Conservation (phyloP, 1,284 basidiomycete species). For the Ceratobasidium sp. region DNA sequence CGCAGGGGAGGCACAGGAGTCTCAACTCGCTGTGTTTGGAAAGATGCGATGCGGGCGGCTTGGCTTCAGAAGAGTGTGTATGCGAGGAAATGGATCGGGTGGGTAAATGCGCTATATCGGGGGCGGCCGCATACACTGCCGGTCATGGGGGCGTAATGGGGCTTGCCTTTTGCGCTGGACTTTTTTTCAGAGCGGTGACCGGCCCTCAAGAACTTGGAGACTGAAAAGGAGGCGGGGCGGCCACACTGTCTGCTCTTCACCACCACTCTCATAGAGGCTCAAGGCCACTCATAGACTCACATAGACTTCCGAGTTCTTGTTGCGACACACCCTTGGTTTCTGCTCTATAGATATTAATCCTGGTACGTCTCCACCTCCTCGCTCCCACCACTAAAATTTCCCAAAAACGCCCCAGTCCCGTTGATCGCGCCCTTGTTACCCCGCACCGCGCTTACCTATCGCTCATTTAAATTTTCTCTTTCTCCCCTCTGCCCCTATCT, state of each 20-base stretch:
- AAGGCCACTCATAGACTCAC: conserved; percentile 30
- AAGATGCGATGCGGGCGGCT: neutral
- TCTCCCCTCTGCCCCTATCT: neutral
- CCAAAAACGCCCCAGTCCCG: conserved; percentile 10
- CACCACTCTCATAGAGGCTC: conserved; percentile 40
- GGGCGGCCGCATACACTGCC: neutral
- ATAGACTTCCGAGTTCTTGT: conserved; percentile 38
- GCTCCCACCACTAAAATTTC: neutral
- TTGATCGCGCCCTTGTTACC: neutral
- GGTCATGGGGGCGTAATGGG: conserved; percentile 5
- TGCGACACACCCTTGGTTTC: conserved; percentile 33
- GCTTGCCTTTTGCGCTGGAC: neutral
- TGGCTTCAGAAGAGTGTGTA: conserved; percentile 19
- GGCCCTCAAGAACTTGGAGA: conserved; percentile 18
- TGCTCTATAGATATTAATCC: conserved; percentile 3
- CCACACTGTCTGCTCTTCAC: conserved; percentile 9
- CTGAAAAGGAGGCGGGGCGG: conserved; percentile 9
- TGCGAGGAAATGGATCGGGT: conserved; percentile 27
- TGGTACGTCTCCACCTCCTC: neutral
- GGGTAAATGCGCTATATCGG: conserved; percentile 18
- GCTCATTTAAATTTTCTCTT: conserved; percentile 1
- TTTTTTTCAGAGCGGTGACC: conserved; percentile 23
- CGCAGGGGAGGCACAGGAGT: neutral
- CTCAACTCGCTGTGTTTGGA: too few species aligned
- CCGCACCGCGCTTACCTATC: conserved; percentile 5